These are phyloP conservation scores for Boletus rubroflammeus DNA, from an alignment of 768 basidiomycete species.

Conservation along the genomic window DNA sequence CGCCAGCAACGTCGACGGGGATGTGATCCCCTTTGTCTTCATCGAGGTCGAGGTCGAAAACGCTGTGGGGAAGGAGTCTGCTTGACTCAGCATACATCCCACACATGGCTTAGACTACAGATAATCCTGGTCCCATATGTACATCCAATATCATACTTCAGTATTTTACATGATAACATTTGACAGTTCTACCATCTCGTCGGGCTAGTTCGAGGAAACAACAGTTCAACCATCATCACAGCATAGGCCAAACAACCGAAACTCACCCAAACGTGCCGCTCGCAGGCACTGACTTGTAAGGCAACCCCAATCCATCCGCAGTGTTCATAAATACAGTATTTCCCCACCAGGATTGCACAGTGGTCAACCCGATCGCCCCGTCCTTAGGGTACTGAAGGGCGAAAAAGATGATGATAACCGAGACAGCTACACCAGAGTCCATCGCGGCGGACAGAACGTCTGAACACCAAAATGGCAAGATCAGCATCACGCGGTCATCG, in stretches of 20 bases:
- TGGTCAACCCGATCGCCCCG: conserved; percentile 53
- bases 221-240: not conserved
- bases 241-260: not conserved
- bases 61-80: conserved; percentile 1
- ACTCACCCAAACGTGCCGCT: conserved; percentile 30
- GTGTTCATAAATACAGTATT: conserved; percentile 42
- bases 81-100: not conserved
- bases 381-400: conserved; percentile 60
- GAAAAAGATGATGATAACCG: conserved; percentile 56
- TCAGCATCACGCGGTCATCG: conserved; percentile 14
- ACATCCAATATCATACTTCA: no score
- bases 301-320: conserved; percentile 14
- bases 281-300: conserved; percentile 8
- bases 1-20: not conserved
- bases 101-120: not conserved
- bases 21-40: not conserved
- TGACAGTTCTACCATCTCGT: conserved; percentile 2
- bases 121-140: not conserved
- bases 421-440: conserved; percentile 65
- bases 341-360: conserved; percentile 67
- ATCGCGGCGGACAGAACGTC: conserved; percentile 70
- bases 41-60: not conserved
- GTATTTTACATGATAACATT: not conserved
- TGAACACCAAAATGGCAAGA: conserved; percentile 8
- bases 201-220: conserved; percentile 4